Evolutionary conservation across 139 green algal species (phyloP).

Genomic region (Asterochloris sp.): DNA sequence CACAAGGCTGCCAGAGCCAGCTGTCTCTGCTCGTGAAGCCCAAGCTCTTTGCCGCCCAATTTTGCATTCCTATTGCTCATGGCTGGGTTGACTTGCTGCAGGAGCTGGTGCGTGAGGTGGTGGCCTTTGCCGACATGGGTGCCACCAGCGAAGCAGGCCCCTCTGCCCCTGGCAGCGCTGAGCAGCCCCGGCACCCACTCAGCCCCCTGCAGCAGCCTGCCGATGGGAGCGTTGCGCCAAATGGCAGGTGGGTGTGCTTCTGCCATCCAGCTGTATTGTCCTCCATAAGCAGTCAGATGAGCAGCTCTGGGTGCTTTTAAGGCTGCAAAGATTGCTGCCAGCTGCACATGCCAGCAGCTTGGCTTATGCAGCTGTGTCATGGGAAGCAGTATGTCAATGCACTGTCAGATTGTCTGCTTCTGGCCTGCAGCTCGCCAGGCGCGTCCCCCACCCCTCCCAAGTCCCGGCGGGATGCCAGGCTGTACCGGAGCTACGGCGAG

Average conservation of each 20-base stretch:
- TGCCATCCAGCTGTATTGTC: no score
- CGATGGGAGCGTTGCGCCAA: slow-evolving; percentile 3
- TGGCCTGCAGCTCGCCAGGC: background rate
- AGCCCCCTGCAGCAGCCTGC: slow-evolving; percentile 9
- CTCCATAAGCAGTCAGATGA: no score
- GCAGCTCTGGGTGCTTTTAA: background rate
- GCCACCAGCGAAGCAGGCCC: no score
- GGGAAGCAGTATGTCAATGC: background rate
- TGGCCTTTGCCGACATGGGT: slow-evolving; percentile 22
- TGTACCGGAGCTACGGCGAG: no score
- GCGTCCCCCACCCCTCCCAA: slow-evolving; percentile 1
- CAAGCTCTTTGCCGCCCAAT: no score
- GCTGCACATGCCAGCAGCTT: background rate
- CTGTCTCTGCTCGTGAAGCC: no score
- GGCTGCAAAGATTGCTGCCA: background rate
- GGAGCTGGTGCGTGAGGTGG: slow-evolving; percentile 23
- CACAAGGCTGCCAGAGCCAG: no score
- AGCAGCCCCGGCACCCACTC: slow-evolving; percentile 1
- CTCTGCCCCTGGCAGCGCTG: no score
- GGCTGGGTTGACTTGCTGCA: background rate
- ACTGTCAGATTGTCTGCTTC: background rate
- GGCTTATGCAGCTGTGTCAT: background rate
- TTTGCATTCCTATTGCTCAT: no score
- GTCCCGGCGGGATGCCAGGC: no score
- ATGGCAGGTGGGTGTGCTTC: background rate